phyloP scores from a whole-genome alignment of 768 basidiomycete species.

The Leccinum rimulosum region DNA sequence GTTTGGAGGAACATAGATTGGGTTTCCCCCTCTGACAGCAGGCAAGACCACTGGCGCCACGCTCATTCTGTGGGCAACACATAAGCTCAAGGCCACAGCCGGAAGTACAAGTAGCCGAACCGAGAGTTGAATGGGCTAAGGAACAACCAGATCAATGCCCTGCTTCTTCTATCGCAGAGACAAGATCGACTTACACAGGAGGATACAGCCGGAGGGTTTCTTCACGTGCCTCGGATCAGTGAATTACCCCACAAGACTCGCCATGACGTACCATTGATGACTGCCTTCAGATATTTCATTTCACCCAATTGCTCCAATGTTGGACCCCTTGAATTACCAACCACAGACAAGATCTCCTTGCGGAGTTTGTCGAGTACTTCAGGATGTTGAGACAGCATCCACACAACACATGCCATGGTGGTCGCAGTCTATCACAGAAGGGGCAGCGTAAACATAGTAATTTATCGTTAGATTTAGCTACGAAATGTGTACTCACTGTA shows the following conservation, averaged over 20 bases:
- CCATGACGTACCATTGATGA: slow-evolving; percentile 32
- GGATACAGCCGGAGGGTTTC: slow-evolving; percentile 33
- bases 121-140: slow-evolving; percentile 27
- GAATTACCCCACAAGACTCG: background rate
- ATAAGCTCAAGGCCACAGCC: background rate
- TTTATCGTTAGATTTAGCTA: background rate
- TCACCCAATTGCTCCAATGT: slow-evolving; percentile 32
- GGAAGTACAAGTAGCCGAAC: background rate
- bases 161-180: background rate
- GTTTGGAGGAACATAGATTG: slow-evolving; percentile 34
- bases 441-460: background rate
- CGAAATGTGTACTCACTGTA: background rate
- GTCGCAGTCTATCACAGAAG: slow-evolving; percentile 26
- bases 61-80: slow-evolving; percentile 18
- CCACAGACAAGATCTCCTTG: slow-evolving; percentile 27
- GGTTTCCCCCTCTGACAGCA: slow-evolving; percentile 23
- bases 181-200: slow-evolving; percentile 27
- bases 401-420: slow-evolving; percentile 30
- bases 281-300: slow-evolving; percentile 41
- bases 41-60: slow-evolving; percentile 25
- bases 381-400: slow-evolving; percentile 31
- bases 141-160: slow-evolving; percentile 2
- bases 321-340: slow-evolving; percentile 28
- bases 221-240: slow-evolving; percentile 9
- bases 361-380: slow-evolving; percentile 29